Percentiles rank a stretch among this genome's conserved stretches.
phyloP scores from a whole-genome alignment of 768 basidiomycete species.

The Calvatia gigantea region DNA sequence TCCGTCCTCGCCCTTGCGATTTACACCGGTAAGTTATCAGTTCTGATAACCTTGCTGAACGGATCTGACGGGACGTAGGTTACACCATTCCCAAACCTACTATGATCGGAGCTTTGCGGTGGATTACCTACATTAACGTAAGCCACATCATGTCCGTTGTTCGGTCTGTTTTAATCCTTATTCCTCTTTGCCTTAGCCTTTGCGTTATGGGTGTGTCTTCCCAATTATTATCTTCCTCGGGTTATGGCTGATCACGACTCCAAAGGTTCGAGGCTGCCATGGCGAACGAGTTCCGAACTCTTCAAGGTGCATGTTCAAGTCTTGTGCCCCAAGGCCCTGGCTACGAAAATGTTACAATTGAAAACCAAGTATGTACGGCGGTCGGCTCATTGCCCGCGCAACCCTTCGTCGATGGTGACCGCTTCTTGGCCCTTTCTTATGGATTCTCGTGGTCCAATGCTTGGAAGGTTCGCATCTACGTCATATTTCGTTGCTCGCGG shows the following conservation, averaged over 20 bases:
- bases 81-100: conserved; percentile 51
- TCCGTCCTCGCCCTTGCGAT: conserved; percentile 27
- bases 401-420: conserved; percentile 52
- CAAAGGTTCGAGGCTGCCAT: conserved; percentile 76
- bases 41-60: neutral
- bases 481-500: neutral
- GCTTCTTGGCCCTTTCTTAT: conserved; percentile 45
- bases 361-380: conserved; percentile 74
- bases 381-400: conserved; percentile 61
- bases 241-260: too few relatives aligned
- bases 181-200: conserved; percentile 5
- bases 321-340: conserved; percentile 61
- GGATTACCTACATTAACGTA: conserved; percentile 65
- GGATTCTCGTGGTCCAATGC: conserved; percentile 37
- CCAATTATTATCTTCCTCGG: conserved; percentile 14
- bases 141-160: conserved; percentile 15
- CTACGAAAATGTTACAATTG: conserved; percentile 52
- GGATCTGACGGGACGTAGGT: conserved; percentile 10
- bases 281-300: conserved; percentile 77
- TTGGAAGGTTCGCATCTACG: conserved; percentile 35
- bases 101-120: conserved; percentile 67
- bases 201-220: conserved; percentile 20
- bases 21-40: conserved; percentile 23
- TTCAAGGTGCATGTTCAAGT: conserved; percentile 55
- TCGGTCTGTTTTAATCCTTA: neutral